Percentiles rank a stretch among this genome's conserved stretches.
phyloP scores from a whole-genome alignment of 371 early-diverging fungal species.

The Mucor racemosus region DNA sequence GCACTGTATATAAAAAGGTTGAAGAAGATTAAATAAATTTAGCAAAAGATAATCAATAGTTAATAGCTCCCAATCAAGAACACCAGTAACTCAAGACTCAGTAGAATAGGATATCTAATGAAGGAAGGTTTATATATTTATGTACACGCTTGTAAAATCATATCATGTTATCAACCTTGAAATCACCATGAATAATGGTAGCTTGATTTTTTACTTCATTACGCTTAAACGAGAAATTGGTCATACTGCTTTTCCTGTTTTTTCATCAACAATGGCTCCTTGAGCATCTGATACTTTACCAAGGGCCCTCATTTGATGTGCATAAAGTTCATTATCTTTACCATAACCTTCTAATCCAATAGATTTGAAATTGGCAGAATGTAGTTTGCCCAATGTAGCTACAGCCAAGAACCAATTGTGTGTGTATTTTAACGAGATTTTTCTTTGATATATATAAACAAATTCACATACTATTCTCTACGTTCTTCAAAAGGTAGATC shows the following conservation, averaged over 20 bases:
- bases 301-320: slow-evolving; percentile 79
- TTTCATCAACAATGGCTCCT: slow-evolving; percentile 63
- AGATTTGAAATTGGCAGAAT: slow-evolving; percentile 66
- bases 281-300: slow-evolving; percentile 72
- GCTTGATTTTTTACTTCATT: slow-evolving; percentile 75
- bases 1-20: slow-evolving; percentile 72
- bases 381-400: slow-evolving; percentile 79
- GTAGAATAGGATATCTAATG: slow-evolving; percentile 73
- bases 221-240: slow-evolving; percentile 65
- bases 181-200: slow-evolving; percentile 91
- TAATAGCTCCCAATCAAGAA: slow-evolving; percentile 94
- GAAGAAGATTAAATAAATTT: slow-evolving; percentile 89
- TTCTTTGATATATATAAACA: neutral
- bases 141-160: slow-evolving; percentile 17
- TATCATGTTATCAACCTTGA: slow-evolving; percentile 55
- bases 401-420: slow-evolving; percentile 68
- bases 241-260: slow-evolving; percentile 64
- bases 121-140: too few relatives aligned
- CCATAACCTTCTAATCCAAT: slow-evolving; percentile 82
- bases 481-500: slow-evolving; percentile 63
- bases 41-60: slow-evolving; percentile 93
- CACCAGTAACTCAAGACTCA: slow-evolving; percentile 81
- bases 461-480: slow-evolving; percentile 48
- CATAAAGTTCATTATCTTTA: slow-evolving; percentile 71
- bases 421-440: neutral